Percentiles rank a stretch among this genome's conserved stretches.
These are phyloP conservation scores for Daldinia grandis DNA, from an alignment of 495 filamentous ascomycete species.

Conservation along the genomic window DNA sequence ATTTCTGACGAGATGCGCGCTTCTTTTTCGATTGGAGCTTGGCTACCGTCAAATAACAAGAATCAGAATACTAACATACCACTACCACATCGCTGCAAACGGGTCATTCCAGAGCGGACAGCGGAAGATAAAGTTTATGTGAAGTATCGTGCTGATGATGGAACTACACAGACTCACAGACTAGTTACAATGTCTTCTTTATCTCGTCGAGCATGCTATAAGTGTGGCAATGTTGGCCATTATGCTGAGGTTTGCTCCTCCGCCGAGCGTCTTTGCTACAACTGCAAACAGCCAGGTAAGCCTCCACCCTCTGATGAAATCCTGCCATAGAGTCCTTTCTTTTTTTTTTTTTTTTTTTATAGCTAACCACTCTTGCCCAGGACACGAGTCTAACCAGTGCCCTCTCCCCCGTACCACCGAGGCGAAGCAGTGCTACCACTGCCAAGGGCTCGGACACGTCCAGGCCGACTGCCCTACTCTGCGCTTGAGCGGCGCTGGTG, in stretches of 20 bases:
- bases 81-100: conserved; percentile 48
- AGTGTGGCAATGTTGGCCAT: conserved; percentile 99
- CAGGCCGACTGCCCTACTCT: conserved; percentile 99
- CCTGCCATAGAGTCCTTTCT: conserved; percentile 23
- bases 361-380: conserved; percentile 54
- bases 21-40: conserved; percentile 35
- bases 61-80: conserved; percentile 16
- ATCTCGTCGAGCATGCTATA: conserved; percentile 98
- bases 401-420: conserved; percentile 96
- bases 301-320: conserved; percentile 21
- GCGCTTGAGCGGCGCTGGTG: conserved; percentile 80
- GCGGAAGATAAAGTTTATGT: conserved; percentile 45
- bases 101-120: conserved; percentile 46
- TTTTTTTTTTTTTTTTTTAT: no score
- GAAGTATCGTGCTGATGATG: conserved; percentile 50
- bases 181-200: conserved; percentile 80
- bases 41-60: conserved; percentile 36
- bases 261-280: conserved; percentile 97
- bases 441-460: conserved; percentile 97
- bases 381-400: conserved; percentile 97
- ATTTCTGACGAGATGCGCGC: not conserved
- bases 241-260: conserved; percentile 98
- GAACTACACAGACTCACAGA: conserved; percentile 50
- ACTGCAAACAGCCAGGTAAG: conserved; percentile 95
- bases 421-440: conserved; percentile 99